Base-by-base conservation (phyloP, 164 flowering plant species). In the Platanus orientalis region DNA sequence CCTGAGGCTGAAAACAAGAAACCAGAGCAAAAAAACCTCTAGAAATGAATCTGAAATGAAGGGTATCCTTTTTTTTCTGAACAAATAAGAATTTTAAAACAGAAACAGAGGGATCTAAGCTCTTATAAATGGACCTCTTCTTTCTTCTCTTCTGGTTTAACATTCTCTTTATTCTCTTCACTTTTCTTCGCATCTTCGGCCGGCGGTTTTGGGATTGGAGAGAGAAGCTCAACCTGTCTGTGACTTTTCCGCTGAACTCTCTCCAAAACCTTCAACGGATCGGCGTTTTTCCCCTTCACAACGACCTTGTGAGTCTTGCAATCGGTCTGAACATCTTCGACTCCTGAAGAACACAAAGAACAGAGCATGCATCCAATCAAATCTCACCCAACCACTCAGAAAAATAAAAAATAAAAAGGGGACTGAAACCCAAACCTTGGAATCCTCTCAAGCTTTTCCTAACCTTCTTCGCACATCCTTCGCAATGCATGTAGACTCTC, bases 251-350 rank as follows among this genome's bases (percentile, higher is more conserved):
- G 77, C 65, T 81, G 86, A 42, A 85, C 78, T 63, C 90, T 78
- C 21, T 75, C 84, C 34, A 77, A 30, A 16, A 85, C 84, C 73
- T 80, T 85, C 63, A 80, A 13, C 10, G 90, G 90, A 79, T 83
- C 88, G 1, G 90, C 90, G 19, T 85, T 85, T 32, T 83, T 84
- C 16, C 88, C 90, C 47, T 83, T 85, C 80, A 85, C 90, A 13
- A 81, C 76, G 73, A 83, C 90, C 68, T 71, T 85, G 7, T 69
- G 68, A 1, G 42, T 74, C 75, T 68, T 78, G 69, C 86, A 81
- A 78, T 85, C 90, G 0, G 90, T 81, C 7, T 34, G 51, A 20
- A 85, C 86, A 57, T 80, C 83, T 59, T 83, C 88, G 26, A 85
- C 86, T 0, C 90, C 90, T 84, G 54, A 30, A 34, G 39, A 30